Conservation (phyloP, 441 rosid species). For the Aleurites moluccanus region DNA sequence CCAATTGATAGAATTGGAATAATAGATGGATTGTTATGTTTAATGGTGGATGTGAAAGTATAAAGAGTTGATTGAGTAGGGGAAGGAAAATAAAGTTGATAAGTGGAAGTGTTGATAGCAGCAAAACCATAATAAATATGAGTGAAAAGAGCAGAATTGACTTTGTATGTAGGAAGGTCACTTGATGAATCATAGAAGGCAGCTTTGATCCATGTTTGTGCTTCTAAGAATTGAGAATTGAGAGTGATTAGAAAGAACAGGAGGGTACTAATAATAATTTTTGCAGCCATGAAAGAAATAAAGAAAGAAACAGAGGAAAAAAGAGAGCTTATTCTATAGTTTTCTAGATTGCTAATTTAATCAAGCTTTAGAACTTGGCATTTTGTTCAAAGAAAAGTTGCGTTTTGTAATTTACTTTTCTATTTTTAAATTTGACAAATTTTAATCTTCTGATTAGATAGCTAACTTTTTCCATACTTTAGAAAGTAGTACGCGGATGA, state of each 20-base stretch:
- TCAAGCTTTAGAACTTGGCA: background rate
- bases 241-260: no score
- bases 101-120: background rate
- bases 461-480: no score
- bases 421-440: no score
- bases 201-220: background rate
- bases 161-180: background rate
- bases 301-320: no score
- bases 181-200: background rate
- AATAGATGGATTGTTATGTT: constrained; percentile 31
- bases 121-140: background rate
- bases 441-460: no score
- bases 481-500: no score
- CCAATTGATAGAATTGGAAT: constrained; percentile 31
- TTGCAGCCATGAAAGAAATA: background rate
- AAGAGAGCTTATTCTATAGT: background rate
- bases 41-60: background rate
- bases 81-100: background rate
- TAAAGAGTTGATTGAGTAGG: background rate
- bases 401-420: background rate
- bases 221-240: background rate
- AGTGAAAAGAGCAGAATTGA: background rate
- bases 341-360: background rate
- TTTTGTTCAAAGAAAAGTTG: background rate
- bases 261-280: background rate